These are phyloP conservation scores for Cercospora sp. DNA, from an alignment of 2,329 filamentous ascomycete genomes.

Conservation along the genomic window DNA sequence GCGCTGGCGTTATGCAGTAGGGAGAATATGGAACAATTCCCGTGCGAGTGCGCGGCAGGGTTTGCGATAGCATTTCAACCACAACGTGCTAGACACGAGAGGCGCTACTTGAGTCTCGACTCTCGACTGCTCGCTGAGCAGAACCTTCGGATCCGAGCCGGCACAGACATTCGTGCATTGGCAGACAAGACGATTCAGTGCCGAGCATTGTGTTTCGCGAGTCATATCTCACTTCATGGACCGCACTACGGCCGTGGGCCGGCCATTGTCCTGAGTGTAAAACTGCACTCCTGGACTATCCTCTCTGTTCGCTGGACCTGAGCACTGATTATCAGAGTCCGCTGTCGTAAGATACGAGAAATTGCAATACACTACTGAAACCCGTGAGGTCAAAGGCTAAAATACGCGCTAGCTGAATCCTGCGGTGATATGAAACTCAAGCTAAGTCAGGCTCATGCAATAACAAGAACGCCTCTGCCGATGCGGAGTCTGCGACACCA, in stretches of 20 bases:
- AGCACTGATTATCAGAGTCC: neutral
- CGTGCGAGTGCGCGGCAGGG: neutral
- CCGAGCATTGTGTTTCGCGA: neutral
- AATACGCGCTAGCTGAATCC: neutral
- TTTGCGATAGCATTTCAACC: neutral
- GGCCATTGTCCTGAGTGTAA: neutral
- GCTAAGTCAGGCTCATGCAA: conserved; percentile 14
- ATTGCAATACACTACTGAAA: neutral
- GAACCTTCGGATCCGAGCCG: neutral
- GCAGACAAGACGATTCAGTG: neutral
- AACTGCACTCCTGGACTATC: neutral
- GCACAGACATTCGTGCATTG: neutral
- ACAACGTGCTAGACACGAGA: neutral
- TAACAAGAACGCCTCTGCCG: neutral
- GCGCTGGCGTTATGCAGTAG: neutral
- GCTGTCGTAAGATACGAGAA: neutral
- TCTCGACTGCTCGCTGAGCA: neutral
- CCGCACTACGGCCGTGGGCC: neutral
- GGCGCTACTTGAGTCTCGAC: neutral
- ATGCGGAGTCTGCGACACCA: neutral
- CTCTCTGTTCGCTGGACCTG: neutral
- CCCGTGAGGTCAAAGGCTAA: neutral
- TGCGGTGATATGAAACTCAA: neutral
- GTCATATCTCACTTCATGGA: neutral
- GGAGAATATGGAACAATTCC: neutral